Base-by-base conservation (phyloP, 129 eudicot genomes). In the Lactuca saligna region DNA sequence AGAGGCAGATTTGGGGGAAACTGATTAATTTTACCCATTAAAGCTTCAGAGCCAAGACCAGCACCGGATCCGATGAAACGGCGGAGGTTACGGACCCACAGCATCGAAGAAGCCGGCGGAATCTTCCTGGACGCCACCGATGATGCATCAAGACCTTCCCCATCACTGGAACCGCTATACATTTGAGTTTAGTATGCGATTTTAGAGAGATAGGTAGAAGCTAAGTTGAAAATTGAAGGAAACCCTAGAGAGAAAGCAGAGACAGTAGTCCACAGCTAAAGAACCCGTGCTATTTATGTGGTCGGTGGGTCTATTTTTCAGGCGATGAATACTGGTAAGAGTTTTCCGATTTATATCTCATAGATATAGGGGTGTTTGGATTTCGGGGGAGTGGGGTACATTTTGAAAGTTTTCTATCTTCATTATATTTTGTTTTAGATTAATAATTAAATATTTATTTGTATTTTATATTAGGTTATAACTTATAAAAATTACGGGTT, bases 1-100 rank as follows among this genome's bases (percentile, higher is more conserved):
- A 4, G 13, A 51, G 5, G 20, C 16, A 38, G 15, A 62, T 69
- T 70, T 35, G 75, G 66, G 66, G 20, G 38, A 76, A 68, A 54
- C 5, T 8, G 17, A 7, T 53, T 15, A 32, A 60, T 6, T 14
- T 58, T 63, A 91, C 96, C 98, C 98, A 93, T 93, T 2, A 93
- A 69, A 17, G 98, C 95, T 81, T 93, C 98, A 11, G 98, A 93
- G 13, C 98, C 98, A 55, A 93, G 95, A 29, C 98, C 98, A 6
- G 98, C 84, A 53, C 96, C 98, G 72, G 98, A 86, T 89, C 98
- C 98, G 78, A 92, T 93, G 83, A 29, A 89, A 13, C 95, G 88
- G 65, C 98, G 96, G 12, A 92, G 98, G 74, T 92, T 92, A 8
- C 98, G 87, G 69, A 92, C 98, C 98, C 98, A 92, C 16, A 86